These are phyloP conservation scores for Achlya hypogyna DNA, from an alignment of 352 stramenopile species.

Conservation along the genomic window DNA sequence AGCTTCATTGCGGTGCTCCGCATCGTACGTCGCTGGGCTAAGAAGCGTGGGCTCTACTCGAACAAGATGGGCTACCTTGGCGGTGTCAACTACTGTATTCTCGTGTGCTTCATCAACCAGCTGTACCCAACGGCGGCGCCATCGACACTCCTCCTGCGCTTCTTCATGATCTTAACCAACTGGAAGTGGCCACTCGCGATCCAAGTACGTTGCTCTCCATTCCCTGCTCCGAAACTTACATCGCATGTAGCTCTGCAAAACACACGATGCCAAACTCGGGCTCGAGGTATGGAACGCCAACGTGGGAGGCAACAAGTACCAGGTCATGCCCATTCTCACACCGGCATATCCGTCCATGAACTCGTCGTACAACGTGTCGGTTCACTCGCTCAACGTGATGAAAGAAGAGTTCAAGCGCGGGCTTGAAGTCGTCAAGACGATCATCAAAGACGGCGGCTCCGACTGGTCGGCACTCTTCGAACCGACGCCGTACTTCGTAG, in stretches of 20 bases:
- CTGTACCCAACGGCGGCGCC: slow-evolving; percentile 79
- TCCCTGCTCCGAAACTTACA: background rate
- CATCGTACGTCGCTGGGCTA: slow-evolving; percentile 82
- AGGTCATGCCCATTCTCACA: slow-evolving; percentile 99
- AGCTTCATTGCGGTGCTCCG: slow-evolving; percentile 84
- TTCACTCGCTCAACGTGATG: slow-evolving; percentile 91
- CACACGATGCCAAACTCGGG: slow-evolving; percentile 74
- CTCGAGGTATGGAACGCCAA: slow-evolving; percentile 87
- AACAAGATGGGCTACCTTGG: slow-evolving; percentile 99
- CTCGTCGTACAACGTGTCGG: slow-evolving; percentile 97
- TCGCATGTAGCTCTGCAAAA: slow-evolving; percentile 60
- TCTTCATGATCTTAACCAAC: slow-evolving; percentile 86
- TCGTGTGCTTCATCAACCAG: slow-evolving; percentile 95
- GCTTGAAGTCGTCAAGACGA: slow-evolving; percentile 68
- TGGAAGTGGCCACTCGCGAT: slow-evolving; percentile 89
- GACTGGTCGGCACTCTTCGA: slow-evolving; percentile 78
- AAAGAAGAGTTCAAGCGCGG: slow-evolving; percentile 88
- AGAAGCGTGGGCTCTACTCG: slow-evolving; percentile 93
- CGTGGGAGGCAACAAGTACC: slow-evolving; percentile 76
- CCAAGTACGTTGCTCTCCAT: slow-evolving; percentile 34
- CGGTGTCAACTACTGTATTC: slow-evolving; percentile 98
- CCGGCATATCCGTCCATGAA: slow-evolving; percentile 99
- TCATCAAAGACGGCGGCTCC: slow-evolving; percentile 69
- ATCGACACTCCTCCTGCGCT: slow-evolving; percentile 76
- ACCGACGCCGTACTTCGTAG: slow-evolving; percentile 78